Evolutionary conservation across 75 land plant genomes (phyloP), one percentile per base, ranked within the genome.

Genomic region (Pinus albicaulis): DNA sequence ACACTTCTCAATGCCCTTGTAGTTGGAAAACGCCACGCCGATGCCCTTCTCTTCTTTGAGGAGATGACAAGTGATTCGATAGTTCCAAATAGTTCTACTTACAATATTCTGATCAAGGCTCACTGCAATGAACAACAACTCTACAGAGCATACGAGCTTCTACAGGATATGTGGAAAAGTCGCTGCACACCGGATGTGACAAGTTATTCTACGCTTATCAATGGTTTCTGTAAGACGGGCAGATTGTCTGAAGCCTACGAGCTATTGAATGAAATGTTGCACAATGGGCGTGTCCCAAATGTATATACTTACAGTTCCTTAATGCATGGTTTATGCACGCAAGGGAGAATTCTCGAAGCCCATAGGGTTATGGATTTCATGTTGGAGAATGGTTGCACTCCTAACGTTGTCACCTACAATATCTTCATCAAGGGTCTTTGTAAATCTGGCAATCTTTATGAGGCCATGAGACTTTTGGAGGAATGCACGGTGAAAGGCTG

Each of bases 181-280:
- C 82, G 83, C 11, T 56, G 87, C 14, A 57, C 52, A 8, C 94
- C 94, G 26, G 79, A 92, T 82, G 82, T 88, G 3, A 79, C 65
- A 8, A 89, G 91, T 0, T 90, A 89, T 76, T 92, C 92, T 77
- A 75, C 88, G 56, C 80, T 90, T 85, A 90, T 95, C 55, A 82
- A 77, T 71, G 93, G 95, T 56, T 82, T 90, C 68, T 84, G 82
- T 57, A 88, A 88, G 72, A 77, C 74, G 48, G 86, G 89, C 14
- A 84, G 61, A 75, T 80, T 90, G 68, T 68, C 55, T n/a, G 83
- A 85, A 78, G 79, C 82, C 48, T 36, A 82, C 41, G 76, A 83
- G 76, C 61, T 86, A 26, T 85, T 88, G 89, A 25, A 80, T n/a
- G 59, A 79, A 60, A 88, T 93, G 95, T 72, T 75, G 60, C 72